phyloP scores from a whole-genome alignment of 2,329 filamentous ascomycete genomes.

The Cytospora leucostoma region DNA sequence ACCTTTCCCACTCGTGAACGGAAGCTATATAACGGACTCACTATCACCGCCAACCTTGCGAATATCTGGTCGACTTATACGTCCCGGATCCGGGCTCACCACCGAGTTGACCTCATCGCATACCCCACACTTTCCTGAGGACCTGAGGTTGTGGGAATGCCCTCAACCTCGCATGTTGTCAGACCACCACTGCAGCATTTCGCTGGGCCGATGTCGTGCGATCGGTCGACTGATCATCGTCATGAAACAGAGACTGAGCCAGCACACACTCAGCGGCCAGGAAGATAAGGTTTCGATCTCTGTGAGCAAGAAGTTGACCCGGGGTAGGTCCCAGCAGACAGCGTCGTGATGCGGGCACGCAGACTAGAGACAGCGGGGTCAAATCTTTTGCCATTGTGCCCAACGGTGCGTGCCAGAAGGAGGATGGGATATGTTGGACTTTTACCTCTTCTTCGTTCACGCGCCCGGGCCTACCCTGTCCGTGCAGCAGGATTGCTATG shows the following conservation, averaged over 20 bases:
- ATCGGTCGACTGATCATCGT: too few species aligned
- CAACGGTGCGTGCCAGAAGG: constrained; percentile 11
- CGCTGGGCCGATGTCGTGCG: too few species aligned
- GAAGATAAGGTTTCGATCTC: too few species aligned
- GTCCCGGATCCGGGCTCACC: not conserved
- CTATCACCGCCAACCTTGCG: not conserved
- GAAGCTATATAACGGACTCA: not conserved
- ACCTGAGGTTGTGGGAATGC: too few species aligned
- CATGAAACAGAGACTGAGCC: too few species aligned
- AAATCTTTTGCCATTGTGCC: not conserved
- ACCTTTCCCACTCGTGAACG: not conserved
- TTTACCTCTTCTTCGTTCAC: constrained; percentile 1
- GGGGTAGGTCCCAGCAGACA: too few species aligned
- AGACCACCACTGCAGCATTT: not conserved
- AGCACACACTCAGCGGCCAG: too few species aligned
- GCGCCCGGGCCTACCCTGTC: constrained; percentile 12
- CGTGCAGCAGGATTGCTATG: constrained; percentile 19
- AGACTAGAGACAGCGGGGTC: too few species aligned
- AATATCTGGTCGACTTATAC: not conserved
- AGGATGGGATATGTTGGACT: too few species aligned
- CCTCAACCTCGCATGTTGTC: not conserved
- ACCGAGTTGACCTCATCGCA: not conserved
- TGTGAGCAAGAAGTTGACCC: too few species aligned
- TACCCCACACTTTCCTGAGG: not conserved
- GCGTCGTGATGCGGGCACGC: too few species aligned